Base-by-base conservation (phyloP, 2,329 filamentous ascomycete species). In the Fusarium redolens region DNA sequence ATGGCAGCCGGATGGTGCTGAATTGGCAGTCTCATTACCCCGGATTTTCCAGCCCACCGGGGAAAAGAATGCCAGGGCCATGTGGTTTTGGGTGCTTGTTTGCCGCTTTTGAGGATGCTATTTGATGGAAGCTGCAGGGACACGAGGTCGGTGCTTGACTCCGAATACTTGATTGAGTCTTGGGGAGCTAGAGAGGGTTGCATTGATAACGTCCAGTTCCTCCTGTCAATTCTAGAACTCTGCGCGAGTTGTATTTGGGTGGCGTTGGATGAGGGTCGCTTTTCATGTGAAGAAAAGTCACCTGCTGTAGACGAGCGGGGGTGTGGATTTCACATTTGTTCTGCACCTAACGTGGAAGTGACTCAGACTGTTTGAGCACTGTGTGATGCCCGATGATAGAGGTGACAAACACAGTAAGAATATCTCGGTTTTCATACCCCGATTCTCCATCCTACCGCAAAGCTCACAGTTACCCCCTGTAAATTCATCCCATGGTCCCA, bases 21-120 rank as follows among this genome's bases (percentile, higher is more conserved):
- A 57, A 61, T 71, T 73, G 61, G 66, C 66, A 68, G 70, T 73
- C 64, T 73, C 60, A 61, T 73, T 73, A 73, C 71, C 71, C 71
- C 71, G 56, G 71, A 73, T 73, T 73, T 73, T 74, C 68, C 71
- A 74, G 72, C 41, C 25, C 48, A 37, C 71, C 47, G 71, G 71
- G 70, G 70, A 73, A 71, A 48, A 55, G 35, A 65, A 71, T 73
- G 71, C 67, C 71, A 74, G 71, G 71, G 62, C 67, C 67, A 72
- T 57, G 67, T 57, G 55, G 55, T 56, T 56, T 45, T 38, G 22
- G 38, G 30, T 22, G 28, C 31, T 4, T 59, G 71, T 68, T 74
- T 69, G 48, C 57, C 43, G 47, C 54, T 57, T 57, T 73, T 65
- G 51, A 50, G 52, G 57, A 71, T 68, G 58, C 45, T 65, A 55